Base-by-base conservation (phyloP, 176 grass and related monocot species). In the Hordeum marinum region DNA sequence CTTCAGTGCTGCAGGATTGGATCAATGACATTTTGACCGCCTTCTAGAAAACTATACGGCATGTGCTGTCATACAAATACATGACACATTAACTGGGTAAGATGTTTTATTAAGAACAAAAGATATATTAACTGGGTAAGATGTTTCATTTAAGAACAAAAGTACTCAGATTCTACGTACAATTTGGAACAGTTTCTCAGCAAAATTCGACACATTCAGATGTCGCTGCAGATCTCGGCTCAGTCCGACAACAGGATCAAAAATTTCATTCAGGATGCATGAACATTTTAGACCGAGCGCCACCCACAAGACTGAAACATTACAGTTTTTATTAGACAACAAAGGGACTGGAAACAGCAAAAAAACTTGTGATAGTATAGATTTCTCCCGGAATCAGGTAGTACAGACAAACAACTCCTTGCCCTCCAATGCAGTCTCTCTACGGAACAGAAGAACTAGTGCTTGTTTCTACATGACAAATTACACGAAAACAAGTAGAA, bases 401-500 rank as follows among this genome's bases (percentile, higher is more conserved):
- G 17, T 90, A 74, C 60, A 65, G 52, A 64, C 82, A 78, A 58
- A 54, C 14, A 31, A 76, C 46, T 80, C 84, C 11, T 78, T 25
- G 75, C 21, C 73, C 11, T 74, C 50, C 37, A 81, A 68, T 75
- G 48, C 68, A 87, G 68, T 68, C 43, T 68, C 43, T 69, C 59
- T 87, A 35, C 80, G 60, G 40, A 80, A 72, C 25, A 21, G 72
- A 48, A 43, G 41, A 54, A 46, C 26, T 74, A 84, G 67, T 62
- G 42, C 68, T 29, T 17, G 68, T 50, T 75, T 83, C 68, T 87
- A 91, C 37, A 76, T 21, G 81, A 76, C 40, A 23, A 62, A 70
- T 87, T 80, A 75, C 85, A 54, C 12, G 79, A 34, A 78, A 68
- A 68, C 36, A 79, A 21, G 80, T 79, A 80, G 46, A 83, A 83